Base-by-base conservation (phyloP, 208 protist species). In the Acanthamoeba lenticulata region DNA sequence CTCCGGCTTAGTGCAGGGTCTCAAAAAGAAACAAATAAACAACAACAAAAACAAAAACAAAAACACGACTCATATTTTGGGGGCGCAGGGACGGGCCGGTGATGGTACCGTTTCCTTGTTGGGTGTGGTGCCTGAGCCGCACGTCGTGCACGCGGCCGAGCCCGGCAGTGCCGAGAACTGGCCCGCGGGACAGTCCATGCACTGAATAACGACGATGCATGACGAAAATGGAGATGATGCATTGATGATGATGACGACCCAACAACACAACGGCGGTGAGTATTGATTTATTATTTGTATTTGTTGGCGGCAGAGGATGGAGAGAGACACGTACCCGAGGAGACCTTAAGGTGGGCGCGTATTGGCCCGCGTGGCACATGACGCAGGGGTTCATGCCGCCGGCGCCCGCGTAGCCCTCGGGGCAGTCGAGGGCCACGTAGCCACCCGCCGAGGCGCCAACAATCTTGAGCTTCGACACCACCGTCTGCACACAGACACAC, bases 401-500 rank as follows among this genome's bases (percentile, higher is more conserved):
- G 36, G 55, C 67, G 65, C 89, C 67, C 4, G n/a, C 6, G n/a
- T 93, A 93, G 24, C 89, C 89, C 1, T 21, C 3, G 5, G 89
- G 89, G 15, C 89, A 93, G 0, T 74, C 52, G 40, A 72, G 69
- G 38, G 49, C 60, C 0, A 91, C 42, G 40, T 42, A 91, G 1
- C 85, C 85, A 24, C 85, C 85, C 34, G 7, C 13, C n/a, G 17
- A 29, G 36, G 85, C 19, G 21, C 85, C 85, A 19, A 47, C 11
- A 24, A 91, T 47, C 38, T 44, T 91, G 60, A 91, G 24, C 49
- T 67, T 91, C 5, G 49, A 91, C 85, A 91, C 85, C 32, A 91
- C 27, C 13, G 85, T 74, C 85, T 91, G 85, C 1, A 17, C 3
- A 27, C 5, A 4, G 44, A 52, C 45, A 52, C 45, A 52, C 45